A percentile compares a stretch with the other conserved stretches of the same genome.
Conservation (phyloP, 2,329 filamentous ascomycete genomes). For the Microcera coccophila region DNA sequence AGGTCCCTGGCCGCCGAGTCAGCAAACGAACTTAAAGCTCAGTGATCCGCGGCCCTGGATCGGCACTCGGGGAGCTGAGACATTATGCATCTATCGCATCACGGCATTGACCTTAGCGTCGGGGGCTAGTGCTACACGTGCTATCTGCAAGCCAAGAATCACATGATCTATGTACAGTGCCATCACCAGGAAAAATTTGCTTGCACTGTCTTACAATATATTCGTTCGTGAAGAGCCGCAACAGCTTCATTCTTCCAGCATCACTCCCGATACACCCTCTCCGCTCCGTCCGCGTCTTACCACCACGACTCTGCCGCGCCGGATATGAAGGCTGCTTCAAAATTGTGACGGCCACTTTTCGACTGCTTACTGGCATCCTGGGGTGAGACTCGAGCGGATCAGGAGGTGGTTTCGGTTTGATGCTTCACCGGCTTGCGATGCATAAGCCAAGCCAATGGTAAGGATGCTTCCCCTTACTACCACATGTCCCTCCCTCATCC, state of each 20-base stretch:
- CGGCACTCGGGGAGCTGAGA: slow-evolving; percentile 3
- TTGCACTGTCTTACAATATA: slow-evolving; percentile 34
- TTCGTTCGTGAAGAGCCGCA: slow-evolving; percentile 21
- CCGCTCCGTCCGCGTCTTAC: no score
- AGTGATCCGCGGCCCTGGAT: no score
- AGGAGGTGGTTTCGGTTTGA: neutral
- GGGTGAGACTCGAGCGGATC: slow-evolving; percentile 3
- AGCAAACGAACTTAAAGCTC: no score
- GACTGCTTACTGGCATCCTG: neutral
- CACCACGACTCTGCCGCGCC: neutral
- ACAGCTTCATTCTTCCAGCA: slow-evolving; percentile 11
- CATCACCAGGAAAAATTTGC: slow-evolving; percentile 19
- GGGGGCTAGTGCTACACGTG: slow-evolving; percentile 16
- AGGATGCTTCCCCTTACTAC: slow-evolving; percentile 9
- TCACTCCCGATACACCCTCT: slow-evolving; percentile 9
- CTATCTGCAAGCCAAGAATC: no score
- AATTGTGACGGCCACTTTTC: neutral
- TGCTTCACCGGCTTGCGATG: slow-evolving; percentile 1
- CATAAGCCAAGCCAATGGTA: slow-evolving; percentile 18
- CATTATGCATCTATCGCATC: slow-evolving; percentile 28
- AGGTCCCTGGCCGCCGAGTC: no score
- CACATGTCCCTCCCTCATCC: slow-evolving; percentile 10
- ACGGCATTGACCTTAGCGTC: slow-evolving; percentile 14
- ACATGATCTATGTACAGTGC: slow-evolving; percentile 29
- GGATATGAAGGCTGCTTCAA: neutral